Evolutionary conservation across 1,139 yeast genomes (phyloP).

Genomic region (Debaryomycetaceae sp.): DNA sequence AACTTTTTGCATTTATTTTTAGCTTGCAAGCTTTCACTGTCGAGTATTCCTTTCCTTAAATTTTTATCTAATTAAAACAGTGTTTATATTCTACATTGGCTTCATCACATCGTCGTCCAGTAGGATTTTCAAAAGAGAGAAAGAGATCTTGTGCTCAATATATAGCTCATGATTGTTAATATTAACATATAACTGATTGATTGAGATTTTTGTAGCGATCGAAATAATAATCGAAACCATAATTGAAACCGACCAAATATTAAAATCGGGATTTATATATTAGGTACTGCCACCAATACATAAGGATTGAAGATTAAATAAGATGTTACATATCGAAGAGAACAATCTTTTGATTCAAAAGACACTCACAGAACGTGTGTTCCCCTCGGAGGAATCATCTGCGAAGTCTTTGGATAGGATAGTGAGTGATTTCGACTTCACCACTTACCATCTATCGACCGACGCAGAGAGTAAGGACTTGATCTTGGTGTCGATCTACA

Average conservation of each 20-base stretch:
- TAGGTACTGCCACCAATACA: neutral
- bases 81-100: too few relatives aligned
- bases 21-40: too few relatives aligned
- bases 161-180: neutral
- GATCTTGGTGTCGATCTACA: conserved; percentile 64
- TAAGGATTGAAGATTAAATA: neutral
- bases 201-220: too few relatives aligned
- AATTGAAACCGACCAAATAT: neutral
- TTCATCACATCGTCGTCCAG: too few relatives aligned
- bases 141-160: too few relatives aligned
- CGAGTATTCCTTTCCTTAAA: too few relatives aligned
- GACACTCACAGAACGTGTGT: conserved; percentile 38
- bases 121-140: too few relatives aligned
- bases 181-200: too few relatives aligned
- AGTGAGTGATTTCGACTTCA: conserved; percentile 92
- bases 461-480: conserved; percentile 61
- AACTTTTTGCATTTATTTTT: too few relatives aligned
- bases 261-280: neutral
- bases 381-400: conserved; percentile 26
- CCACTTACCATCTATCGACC: conserved; percentile 88
- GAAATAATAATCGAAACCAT: too few relatives aligned
- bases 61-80: too few relatives aligned
- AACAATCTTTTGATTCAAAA: conserved; percentile 41
- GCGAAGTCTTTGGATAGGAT: conserved; percentile 75
- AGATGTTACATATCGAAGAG: conserved; percentile 45